Evolutionary conservation across 192 early-diverging fungal species (phyloP).

Genomic region (Chytriomyces hyalinus): DNA sequence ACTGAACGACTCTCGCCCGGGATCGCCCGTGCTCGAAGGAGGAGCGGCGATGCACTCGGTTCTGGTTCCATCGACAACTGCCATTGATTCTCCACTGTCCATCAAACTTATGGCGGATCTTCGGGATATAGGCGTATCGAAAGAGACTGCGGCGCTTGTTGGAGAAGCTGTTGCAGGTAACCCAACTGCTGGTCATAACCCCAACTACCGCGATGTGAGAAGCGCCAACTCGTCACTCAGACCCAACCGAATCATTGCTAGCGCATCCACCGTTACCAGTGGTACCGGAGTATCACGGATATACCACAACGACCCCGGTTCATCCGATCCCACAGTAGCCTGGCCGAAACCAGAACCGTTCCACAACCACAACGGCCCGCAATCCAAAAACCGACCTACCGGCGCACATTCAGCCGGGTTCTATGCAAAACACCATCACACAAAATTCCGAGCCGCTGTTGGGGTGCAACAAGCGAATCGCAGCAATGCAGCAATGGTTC

Average conservation of each 20-base stretch:
- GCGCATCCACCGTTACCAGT: not conserved
- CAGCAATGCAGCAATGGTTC: too few species aligned
- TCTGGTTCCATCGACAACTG: not conserved
- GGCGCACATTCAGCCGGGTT: slow-evolving; percentile 53
- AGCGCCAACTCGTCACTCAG: not conserved
- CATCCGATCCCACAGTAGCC: slow-evolving; percentile 12
- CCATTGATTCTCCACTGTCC: slow-evolving; percentile 33
- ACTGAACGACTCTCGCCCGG: not conserved
- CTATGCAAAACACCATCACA: slow-evolving; percentile 46
- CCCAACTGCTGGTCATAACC: not conserved
- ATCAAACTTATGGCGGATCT: slow-evolving; percentile 20
- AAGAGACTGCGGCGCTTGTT: slow-evolving; percentile 5
- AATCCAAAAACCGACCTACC: slow-evolving; percentile 33
- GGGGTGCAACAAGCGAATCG: slow-evolving; percentile 5
- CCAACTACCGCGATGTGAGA: not conserved
- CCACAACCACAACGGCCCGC: slow-evolving; percentile 1
- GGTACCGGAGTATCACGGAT: not conserved
- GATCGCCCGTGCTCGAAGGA: not conserved
- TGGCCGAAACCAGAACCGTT: slow-evolving; percentile 26
- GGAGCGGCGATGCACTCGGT: not conserved
- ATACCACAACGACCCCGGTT: not conserved
- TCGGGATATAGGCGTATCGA: slow-evolving; percentile 18
- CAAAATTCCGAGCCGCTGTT: slow-evolving; percentile 3
- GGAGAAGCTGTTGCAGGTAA: slow-evolving; percentile 12
- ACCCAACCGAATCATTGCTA: not conserved